Conservation (phyloP, 192 early-diverging fungal species). For the Borealophlyctis nickersoniae region DNA sequence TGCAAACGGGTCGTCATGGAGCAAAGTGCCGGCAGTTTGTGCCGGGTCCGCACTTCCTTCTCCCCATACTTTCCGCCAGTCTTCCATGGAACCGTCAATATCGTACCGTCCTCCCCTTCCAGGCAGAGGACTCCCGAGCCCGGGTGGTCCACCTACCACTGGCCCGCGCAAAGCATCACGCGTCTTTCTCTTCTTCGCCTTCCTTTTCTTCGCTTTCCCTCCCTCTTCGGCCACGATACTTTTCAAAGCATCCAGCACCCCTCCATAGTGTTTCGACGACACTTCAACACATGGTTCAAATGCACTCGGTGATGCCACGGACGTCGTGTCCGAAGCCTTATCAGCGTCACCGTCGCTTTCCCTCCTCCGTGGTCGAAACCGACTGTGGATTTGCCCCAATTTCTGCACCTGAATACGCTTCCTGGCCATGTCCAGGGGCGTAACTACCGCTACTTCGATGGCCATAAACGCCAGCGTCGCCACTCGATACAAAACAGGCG, state of each 20-base stretch:
- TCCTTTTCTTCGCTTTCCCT: slow-evolving; percentile 13
- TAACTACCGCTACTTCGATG: slow-evolving; percentile 67
- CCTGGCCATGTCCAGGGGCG: slow-evolving; percentile 85
- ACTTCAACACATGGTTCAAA: slow-evolving; percentile 41
- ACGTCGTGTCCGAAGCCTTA: too few species aligned
- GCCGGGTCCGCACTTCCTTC: too few species aligned
- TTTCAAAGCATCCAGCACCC: slow-evolving; percentile 36
- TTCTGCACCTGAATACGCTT: slow-evolving; percentile 79
- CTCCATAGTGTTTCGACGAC: slow-evolving; percentile 31
- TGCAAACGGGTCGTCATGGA: too few species aligned
- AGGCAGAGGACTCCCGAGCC: too few species aligned
- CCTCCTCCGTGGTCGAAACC: not conserved
- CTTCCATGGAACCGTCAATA: not conserved
- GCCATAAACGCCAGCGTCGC: slow-evolving; percentile 68
- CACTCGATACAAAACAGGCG: slow-evolving; percentile 67
- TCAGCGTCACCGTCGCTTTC: slow-evolving; percentile 12
- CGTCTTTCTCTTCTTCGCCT: slow-evolving; percentile 1
- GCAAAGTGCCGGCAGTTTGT: too few species aligned
- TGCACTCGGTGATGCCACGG: slow-evolving; percentile 4
- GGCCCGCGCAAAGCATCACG: too few species aligned
- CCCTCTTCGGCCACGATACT: slow-evolving; percentile 45
- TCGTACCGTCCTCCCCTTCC: slow-evolving; percentile 13
- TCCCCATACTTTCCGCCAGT: too few species aligned
- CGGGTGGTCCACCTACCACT: too few species aligned
- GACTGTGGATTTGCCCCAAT: slow-evolving; percentile 7